These are phyloP conservation scores for baker's yeast (Saccharomyces cerevisiae) DNA, from an alignment of 805 yeast species.

Conservation along the genomic window DNA sequence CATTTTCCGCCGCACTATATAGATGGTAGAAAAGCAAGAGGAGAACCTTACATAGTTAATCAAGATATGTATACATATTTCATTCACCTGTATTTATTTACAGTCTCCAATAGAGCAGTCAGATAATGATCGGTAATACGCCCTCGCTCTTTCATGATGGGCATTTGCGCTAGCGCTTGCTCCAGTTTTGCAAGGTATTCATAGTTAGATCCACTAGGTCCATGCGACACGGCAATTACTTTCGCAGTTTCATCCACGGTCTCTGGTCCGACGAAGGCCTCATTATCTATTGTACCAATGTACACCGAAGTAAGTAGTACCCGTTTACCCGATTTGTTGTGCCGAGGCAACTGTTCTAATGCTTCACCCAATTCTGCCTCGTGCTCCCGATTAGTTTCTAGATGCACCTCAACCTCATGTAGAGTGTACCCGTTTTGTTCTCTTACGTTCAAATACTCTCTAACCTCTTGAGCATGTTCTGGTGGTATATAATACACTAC, in stretches of 20 bases:
- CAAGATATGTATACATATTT: not conserved
- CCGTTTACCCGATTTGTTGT: constrained; percentile 32
- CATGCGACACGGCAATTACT: constrained; percentile 47
- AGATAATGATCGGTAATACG: constrained; percentile 36
- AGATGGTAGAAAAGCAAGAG: not conserved
- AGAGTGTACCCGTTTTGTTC: constrained; percentile 85
- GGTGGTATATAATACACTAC: constrained; percentile 77
- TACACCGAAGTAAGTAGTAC: constrained; percentile 56
- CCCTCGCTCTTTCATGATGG: constrained; percentile 11
- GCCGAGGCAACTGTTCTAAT: constrained; percentile 25
- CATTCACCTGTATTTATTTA: constrained; percentile 8
- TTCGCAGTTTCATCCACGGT: constrained; percentile 47
- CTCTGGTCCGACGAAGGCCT: constrained; percentile 83
- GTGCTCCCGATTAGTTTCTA: constrained; percentile 28
- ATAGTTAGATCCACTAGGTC: constrained; percentile 76
- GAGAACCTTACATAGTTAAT: too few species aligned
- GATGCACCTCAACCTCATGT: constrained; percentile 56
- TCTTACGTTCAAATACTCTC: constrained; percentile 64
- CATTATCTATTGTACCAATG: constrained; percentile 75
- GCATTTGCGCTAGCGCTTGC: constrained; percentile 38
- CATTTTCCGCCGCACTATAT: not conserved
- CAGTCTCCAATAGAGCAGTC: constrained; percentile 29
- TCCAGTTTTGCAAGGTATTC: constrained; percentile 59
- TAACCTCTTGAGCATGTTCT: constrained; percentile 50
- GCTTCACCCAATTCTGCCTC: constrained; percentile 18